Evolutionary conservation across 345 rosid genomes (phyloP), one percentile per base, ranked within the genome.

Genomic region (Clausena lansium): DNA sequence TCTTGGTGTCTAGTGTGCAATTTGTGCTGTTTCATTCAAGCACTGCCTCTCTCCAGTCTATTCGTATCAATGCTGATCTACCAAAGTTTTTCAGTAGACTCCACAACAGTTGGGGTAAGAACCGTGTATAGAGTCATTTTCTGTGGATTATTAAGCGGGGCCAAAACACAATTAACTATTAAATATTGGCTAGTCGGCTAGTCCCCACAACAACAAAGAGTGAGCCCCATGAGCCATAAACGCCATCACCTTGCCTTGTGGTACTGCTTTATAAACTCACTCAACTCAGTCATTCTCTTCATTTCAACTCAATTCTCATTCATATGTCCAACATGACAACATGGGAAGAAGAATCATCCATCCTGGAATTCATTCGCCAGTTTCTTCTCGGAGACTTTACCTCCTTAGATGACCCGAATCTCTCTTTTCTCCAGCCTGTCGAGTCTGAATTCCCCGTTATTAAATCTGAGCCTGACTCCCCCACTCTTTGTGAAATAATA

Each of bases 341-440:
- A 30, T 25, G 75, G 2, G 85, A 86, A 24, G 92, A 85, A 11
- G 92, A 88, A 55, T 78, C 82, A 62, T 78, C 83, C 52, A 77
- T 73, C 28, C 59, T 85, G 30, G 92, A 91, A 14, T 81, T 86
- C 71, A 83, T 88, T 20, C 84, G 82, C 20, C 86, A 89, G 30
- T 85, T 88, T 73, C 88, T 92, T 24, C 88, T 91, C 3, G 94
- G 81, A 36, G 97, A 92, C 67, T 84, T 90, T 74, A 57, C 77
- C 59, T 82, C 89, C 58, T 67, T 86, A 10, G 91, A 87, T 52
- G 85, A 79, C 69, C 78, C 88, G 41, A 83, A 65, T 77, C 84
- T 86, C 47, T 74, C 85, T 52, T 77, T 73, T 10, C 81, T 84
- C 60, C 84, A 72, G 71, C 78, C 89, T 30, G 57, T 88, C 77